Base-by-base conservation (phyloP, 352 stramenopile species). In the Phytophthora pistaciae region DNA sequence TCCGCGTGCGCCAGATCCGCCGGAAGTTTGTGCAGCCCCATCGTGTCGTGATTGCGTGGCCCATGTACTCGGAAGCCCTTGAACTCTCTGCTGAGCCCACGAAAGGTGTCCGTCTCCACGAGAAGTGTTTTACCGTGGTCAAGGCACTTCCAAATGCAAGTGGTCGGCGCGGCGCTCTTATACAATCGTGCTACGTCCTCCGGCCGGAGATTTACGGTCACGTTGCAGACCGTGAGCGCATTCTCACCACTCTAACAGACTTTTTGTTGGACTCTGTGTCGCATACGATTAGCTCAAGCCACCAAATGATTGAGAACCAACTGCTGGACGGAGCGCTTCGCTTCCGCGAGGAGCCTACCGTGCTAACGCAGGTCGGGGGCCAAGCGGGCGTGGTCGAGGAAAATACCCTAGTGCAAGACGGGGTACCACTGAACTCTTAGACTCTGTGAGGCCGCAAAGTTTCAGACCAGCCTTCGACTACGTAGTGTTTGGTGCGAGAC, bases 301-400 rank as follows among this genome's bases (percentile, higher is more conserved):
- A 89, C 55, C 83, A 91, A 68, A 89, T 92, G 75, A 90, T 91
- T 64, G 83, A 92, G 70, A 92, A 92, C 60, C 74, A 84, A 29
- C 65, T 92, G 46, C 66, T 92, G 44, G 75, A 89, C 64, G 70
- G 72, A 36, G 80, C 70, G 21, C 68, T 83, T 13, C 58, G 62
- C 49, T 56, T 66, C 21, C 60, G 27, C 20, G 46, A 42, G 18
- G 60, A 70, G 13, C 40, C 68, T 59, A 77, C 59, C 11, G 49
- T 57, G 40, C 42, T 77, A 46, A 68, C 55, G 20, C 63, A 71
- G 55, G 55, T 68, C 10, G 23, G 38, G 56, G 60, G 21, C 13
- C 49, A 76, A 61, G 60, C 68, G 11, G 64, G 20, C 21, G n/a
- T 29, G 3, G 49, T 23, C 52, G 58, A 74, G 64, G 63, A 74